phyloP scores from a whole-genome alignment of 2,329 filamentous ascomycete genomes.

The Aureobasidium pullulans region DNA sequence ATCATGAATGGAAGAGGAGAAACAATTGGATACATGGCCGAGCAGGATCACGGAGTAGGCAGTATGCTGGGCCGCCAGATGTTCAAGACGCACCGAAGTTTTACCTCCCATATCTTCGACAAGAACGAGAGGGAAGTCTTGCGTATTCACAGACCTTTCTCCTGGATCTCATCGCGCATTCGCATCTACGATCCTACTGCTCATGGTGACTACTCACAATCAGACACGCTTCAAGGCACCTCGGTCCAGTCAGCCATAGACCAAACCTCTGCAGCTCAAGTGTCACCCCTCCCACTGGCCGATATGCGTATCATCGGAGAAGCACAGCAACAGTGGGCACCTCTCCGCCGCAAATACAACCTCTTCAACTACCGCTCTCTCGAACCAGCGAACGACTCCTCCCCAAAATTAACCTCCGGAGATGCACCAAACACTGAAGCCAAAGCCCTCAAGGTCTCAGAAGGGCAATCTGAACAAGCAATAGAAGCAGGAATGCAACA shows the following conservation, averaged over 20 bases:
- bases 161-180: conserved; percentile 55
- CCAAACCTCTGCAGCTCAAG: conserved; percentile 33
- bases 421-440: conserved; percentile 42
- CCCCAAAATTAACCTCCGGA: conserved; percentile 34
- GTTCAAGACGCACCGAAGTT: conserved; percentile 55
- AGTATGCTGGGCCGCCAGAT: conserved; percentile 51
- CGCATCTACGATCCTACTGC: conserved; percentile 45
- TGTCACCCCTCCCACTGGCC: conserved; percentile 44
- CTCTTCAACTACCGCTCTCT: conserved; percentile 50
- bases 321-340: conserved; percentile 58
- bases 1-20: conserved; percentile 58
- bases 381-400: conserved; percentile 28
- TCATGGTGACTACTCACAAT: background rate
- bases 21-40: conserved; percentile 58
- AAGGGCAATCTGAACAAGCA: conserved; percentile 23
- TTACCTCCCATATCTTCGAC: conserved; percentile 60
- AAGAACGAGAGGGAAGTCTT: conserved; percentile 53
- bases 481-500: conserved; percentile 46
- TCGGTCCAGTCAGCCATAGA: conserved; percentile 36
- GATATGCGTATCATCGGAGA: conserved; percentile 58
- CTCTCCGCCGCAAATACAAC: conserved; percentile 56
- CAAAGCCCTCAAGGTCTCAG: conserved; percentile 38
- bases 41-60: conserved; percentile 54
- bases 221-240: conserved; percentile 22
- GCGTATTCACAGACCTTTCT: conserved; percentile 56